Evolutionary conservation across 176 grass and related monocot genomes (phyloP), one percentile per base, ranked within the genome.

Genomic region (Oryza meridionalis): DNA sequence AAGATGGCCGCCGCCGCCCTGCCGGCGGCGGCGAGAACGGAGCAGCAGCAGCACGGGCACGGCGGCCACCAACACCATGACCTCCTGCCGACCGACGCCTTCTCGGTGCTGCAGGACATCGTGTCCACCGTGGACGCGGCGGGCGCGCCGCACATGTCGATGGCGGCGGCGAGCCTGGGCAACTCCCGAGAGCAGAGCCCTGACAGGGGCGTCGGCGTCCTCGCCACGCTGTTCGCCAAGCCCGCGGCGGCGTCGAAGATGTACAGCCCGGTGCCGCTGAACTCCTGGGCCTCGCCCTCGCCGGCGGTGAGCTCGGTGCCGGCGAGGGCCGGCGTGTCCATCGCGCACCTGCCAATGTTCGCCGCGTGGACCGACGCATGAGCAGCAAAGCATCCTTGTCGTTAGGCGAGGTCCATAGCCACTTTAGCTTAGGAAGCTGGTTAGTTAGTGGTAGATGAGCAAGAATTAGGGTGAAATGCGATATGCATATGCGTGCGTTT

Each of bases 301-400:
- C 69, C 92, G 17, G 7, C 55, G 16, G 29, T 31, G 29, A 31
- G 29, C 29, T 31, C 29, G 29, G 66, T 32, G 29, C 83, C 82
- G 17, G 66, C 86, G 16, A 65, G 93, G 65, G 76, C 91, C 31
- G 75, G 81, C 35, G 81, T 94, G 69, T 93, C 97, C 37, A 90
- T 96, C 76, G 81, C 90, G 40, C 93, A 96, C 81, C 72, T 96
- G 86, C 91, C 96, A 4, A 32, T 96, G 81, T 99, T 96, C 68
- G 70, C 93, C 33, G 86, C 93, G 37, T 99, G 96, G 96, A 90
- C 93, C 1, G 96, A 96, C 84, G 86, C 90, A 1, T 98, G 85
- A 95, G 13, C 5, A 31, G 7, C 38, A 40, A 40, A 11, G 6
- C 68, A 69, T 49, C 71, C 27, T 31, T 40, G 44, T 24, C 0